Conservation (phyloP, 2,329 filamentous ascomycete genomes). For the Leptographium lundbergii region DNA sequence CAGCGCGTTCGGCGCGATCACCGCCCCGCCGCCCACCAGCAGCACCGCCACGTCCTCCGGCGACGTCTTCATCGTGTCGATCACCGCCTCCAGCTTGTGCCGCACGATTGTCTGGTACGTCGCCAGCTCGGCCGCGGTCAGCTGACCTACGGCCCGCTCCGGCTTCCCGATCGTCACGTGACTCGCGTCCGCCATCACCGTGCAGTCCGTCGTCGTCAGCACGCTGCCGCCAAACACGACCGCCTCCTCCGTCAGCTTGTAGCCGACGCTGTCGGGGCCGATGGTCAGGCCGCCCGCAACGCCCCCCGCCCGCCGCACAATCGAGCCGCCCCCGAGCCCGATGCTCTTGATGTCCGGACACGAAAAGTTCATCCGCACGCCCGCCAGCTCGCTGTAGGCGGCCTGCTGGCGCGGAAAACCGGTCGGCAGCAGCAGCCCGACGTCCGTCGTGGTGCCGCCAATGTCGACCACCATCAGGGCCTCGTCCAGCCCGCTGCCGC, state of each 20-base stretch:
- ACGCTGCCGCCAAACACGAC: slow-evolving; percentile 42
- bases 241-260: slow-evolving; percentile 37
- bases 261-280: slow-evolving; percentile 16
- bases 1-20: slow-evolving; percentile 43
- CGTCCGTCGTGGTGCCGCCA: slow-evolving; percentile 54
- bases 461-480: slow-evolving; percentile 51
- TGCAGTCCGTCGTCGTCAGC: slow-evolving; percentile 46
- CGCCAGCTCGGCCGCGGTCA: slow-evolving; percentile 20
- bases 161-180: slow-evolving; percentile 29
- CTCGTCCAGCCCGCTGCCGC: slow-evolving; percentile 16
- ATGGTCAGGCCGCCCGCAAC: slow-evolving; percentile 24
- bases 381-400: slow-evolving; percentile 48
- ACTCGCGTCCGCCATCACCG: slow-evolving; percentile 21
- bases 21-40: slow-evolving; percentile 50
- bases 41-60: slow-evolving; percentile 46
- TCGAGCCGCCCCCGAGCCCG: slow-evolving; percentile 45
- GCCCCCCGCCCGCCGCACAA: slow-evolving; percentile 25
- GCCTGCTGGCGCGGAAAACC: slow-evolving; percentile 52
- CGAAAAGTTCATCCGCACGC: slow-evolving; percentile 49
- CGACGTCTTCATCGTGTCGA: slow-evolving; percentile 52
- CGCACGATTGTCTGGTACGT: slow-evolving; percentile 28
- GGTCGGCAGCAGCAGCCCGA: slow-evolving; percentile 45
- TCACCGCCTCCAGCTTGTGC: slow-evolving; percentile 38
- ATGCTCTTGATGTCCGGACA: slow-evolving; percentile 47
- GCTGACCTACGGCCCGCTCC: slow-evolving; percentile 19